Conservation (phyloP, 192 early-diverging fungal species). For the Coemansia sp. region DNA sequence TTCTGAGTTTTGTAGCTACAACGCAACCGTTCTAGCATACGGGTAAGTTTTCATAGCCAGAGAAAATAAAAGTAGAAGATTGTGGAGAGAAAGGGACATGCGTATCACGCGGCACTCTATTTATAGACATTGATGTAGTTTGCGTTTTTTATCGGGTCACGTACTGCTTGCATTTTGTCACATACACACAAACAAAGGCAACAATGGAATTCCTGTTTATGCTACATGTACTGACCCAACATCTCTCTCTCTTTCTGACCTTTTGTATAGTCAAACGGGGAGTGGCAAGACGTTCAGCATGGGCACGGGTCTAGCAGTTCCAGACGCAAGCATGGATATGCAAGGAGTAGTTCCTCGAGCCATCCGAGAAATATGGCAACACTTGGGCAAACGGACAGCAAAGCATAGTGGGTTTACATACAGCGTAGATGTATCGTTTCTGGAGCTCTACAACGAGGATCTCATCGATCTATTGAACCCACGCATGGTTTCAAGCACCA, state of each 20-base stretch:
- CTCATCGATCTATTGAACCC: constrained; percentile 80
- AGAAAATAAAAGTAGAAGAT: neutral
- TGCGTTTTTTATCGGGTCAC: neutral
- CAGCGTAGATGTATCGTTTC: constrained; percentile 73
- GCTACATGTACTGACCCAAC: neutral
- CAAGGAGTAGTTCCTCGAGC: constrained; percentile 53
- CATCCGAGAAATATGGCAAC: constrained; percentile 41
- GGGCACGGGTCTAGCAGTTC: constrained; percentile 67
- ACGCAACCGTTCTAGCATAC: constrained; percentile 92
- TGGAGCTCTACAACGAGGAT: constrained; percentile 98
- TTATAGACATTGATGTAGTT: neutral
- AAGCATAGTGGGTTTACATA: constrained; percentile 27
- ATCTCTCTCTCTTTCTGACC: too few species aligned
- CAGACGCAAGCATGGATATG: constrained; percentile 9
- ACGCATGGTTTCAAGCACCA: constrained; percentile 28
- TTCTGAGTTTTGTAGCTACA: constrained; percentile 56
- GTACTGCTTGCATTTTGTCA: neutral
- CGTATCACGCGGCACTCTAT: constrained; percentile 1
- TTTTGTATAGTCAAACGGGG: constrained; percentile 39
- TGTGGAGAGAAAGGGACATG: neutral
- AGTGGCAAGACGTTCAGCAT: constrained; percentile 96
- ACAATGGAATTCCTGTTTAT: neutral
- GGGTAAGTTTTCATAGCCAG: constrained; percentile 58
- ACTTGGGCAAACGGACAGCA: constrained; percentile 15
- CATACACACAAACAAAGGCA: neutral